phyloP scores from a whole-genome alignment of 2,329 filamentous ascomycete genomes.

The Fusarium proliferatum region DNA sequence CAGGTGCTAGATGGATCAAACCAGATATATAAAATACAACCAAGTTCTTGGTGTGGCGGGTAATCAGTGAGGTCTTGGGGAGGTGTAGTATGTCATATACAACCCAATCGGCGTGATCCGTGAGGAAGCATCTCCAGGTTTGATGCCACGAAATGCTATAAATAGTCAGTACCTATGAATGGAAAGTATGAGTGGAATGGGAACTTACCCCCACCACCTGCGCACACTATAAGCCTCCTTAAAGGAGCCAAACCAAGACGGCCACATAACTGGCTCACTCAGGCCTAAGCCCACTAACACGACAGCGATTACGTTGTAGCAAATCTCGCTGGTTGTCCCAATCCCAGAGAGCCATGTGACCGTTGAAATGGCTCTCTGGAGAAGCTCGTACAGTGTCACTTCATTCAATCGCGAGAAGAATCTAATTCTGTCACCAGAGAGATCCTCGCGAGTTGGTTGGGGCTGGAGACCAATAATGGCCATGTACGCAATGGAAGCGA shows the following conservation, averaged over 20 bases:
- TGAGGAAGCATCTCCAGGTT: neutral
- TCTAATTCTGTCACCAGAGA: neutral
- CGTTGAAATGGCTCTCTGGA: neutral
- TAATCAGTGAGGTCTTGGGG: neutral
- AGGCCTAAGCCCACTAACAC: neutral
- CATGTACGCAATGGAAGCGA: neutral
- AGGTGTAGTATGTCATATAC: neutral
- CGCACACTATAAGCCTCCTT: neutral
- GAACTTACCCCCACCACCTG: neutral
- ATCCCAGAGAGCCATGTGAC: neutral
- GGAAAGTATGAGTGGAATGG: fast-evolving
- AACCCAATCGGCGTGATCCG: neutral
- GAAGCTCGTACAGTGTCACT: neutral
- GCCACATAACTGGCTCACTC: neutral
- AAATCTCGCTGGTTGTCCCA: neutral
- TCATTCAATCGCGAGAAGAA: neutral
- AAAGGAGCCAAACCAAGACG: neutral
- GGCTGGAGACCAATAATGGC: neutral
- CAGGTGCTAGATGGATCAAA: neutral
- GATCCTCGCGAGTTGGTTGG: neutral
- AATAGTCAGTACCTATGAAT: neutral
- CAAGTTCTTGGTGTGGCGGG: neutral
- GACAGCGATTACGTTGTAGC: neutral
- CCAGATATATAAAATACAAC: neutral
- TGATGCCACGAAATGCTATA: neutral